Evolutionary conservation across 257 asterid species (phyloP).

Genomic region (Prunella vulgaris): DNA sequence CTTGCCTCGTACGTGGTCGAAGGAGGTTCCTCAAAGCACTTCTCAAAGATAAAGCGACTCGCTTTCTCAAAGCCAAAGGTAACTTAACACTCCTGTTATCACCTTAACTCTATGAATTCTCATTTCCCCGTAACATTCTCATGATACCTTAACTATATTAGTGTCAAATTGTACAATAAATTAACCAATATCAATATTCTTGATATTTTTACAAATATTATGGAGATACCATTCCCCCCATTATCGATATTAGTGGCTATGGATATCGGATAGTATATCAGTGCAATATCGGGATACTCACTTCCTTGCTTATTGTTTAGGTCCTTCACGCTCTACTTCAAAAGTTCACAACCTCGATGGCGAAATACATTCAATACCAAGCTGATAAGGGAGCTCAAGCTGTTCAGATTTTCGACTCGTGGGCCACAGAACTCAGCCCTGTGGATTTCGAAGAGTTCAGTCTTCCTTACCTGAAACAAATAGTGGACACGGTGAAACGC

Average conservation of each 20-base stretch:
- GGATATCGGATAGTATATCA: too few species aligned
- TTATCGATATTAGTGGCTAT: too few species aligned
- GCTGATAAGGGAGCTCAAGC: constrained; percentile 99
- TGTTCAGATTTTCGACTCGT: constrained; percentile 96
- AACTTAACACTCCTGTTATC: constrained; percentile 15
- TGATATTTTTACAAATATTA: too few species aligned
- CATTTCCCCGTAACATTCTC: neutral
- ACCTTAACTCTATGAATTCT: neutral
- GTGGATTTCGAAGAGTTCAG: constrained; percentile 96
- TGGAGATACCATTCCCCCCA: neutral
- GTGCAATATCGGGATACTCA: too few species aligned
- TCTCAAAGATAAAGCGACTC: constrained; percentile 77
- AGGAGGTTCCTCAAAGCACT: constrained; percentile 98
- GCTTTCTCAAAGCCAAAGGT: constrained; percentile 98
- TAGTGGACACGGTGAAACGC: constrained; percentile 68
- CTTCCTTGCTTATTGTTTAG: constrained; percentile 24
- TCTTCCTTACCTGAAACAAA: constrained; percentile 75
- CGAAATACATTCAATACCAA: constrained; percentile 78
- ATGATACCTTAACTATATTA: too few species aligned
- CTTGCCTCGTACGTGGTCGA: constrained; percentile 92
- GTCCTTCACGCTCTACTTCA: constrained; percentile 85
- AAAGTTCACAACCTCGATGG: constrained; percentile 93
- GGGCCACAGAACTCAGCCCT: constrained; percentile 99
- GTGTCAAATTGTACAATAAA: too few species aligned
- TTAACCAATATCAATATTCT: too few species aligned